Evolutionary conservation across 83 land plant genomes (phyloP).

Genomic region (Picea abies): DNA sequence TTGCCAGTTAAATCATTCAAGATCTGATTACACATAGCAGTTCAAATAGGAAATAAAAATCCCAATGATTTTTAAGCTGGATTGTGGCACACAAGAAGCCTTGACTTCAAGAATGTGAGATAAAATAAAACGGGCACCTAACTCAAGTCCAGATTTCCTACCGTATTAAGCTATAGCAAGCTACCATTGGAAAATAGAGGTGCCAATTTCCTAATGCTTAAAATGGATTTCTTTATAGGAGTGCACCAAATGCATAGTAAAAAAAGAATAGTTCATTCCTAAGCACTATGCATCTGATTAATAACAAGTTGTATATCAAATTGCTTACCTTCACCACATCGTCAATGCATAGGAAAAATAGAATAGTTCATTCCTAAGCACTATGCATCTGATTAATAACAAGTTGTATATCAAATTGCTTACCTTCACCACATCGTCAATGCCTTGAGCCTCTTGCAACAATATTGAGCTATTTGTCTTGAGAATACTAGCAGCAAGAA

Average conservation of each 20-base stretch:
- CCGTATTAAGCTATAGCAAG: not conserved
- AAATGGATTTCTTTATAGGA: not conserved
- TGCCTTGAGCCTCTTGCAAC: constrained; percentile 75
- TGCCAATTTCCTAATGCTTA: not conserved
- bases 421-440: constrained; percentile 95
- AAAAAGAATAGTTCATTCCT: constrained; percentile 11
- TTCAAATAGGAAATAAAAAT: not conserved
- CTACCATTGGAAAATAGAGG: not conserved
- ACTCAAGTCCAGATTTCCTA: not conserved
- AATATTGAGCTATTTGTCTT: constrained; percentile 75
- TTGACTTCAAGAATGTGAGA: not conserved
- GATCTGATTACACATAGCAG: constrained; percentile 47
- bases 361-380: not conserved
- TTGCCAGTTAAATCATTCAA: constrained; percentile 83
- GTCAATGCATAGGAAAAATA: not conserved
- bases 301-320: not conserved
- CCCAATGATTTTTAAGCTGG: not conserved
- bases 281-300: not conserved
- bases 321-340: too few relatives aligned
- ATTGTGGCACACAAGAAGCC: not conserved
- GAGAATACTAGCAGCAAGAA: constrained; percentile 88
- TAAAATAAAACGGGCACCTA: not conserved
- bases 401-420: not conserved
- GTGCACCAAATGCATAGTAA: not conserved
- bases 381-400: not conserved